Percentiles rank a stretch among this genome's conserved stretches.
These are phyloP conservation scores for Linderniella brevidens DNA, from an alignment of 257 asterid species.

Conservation along the genomic window DNA sequence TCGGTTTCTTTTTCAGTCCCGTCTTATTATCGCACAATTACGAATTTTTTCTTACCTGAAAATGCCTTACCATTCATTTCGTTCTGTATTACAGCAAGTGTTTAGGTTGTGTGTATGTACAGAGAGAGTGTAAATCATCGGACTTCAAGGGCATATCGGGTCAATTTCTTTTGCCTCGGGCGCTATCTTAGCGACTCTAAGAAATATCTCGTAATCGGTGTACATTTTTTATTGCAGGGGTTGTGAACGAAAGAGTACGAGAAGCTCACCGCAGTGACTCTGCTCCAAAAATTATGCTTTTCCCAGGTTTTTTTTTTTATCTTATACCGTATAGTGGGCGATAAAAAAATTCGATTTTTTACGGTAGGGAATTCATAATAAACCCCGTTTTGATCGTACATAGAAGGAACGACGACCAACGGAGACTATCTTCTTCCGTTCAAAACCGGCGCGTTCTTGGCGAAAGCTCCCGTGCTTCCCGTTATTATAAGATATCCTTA, in stretches of 20 bases:
- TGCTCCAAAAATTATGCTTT: slow-evolving; percentile 89
- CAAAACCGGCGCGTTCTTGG: slow-evolving; percentile 88
- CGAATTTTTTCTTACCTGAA: not conserved
- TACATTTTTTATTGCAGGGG: slow-evolving; percentile 30
- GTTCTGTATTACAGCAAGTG: slow-evolving; percentile 54
- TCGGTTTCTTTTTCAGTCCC: slow-evolving; percentile 20
- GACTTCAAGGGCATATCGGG: slow-evolving; percentile 95
- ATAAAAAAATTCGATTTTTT: not conserved
- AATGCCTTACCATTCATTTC: no score
- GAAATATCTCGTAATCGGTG: not conserved
- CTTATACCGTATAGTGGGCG: not conserved
- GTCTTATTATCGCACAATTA: not conserved
- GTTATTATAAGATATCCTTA: slow-evolving; percentile 84
- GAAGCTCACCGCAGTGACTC: slow-evolving; percentile 62
- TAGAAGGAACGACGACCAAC: slow-evolving; percentile 98
- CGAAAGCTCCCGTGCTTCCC: slow-evolving; percentile 82
- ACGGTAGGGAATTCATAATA: not conserved
- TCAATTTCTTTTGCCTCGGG: slow-evolving; percentile 9
- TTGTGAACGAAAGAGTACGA: slow-evolving; percentile 69
- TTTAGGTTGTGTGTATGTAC: slow-evolving; percentile 93
- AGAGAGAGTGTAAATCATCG: slow-evolving; percentile 71
- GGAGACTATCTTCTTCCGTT: slow-evolving; percentile 89
- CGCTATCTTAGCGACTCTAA: no score
- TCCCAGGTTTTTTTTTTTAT: slow-evolving; percentile 51
- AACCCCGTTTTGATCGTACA: slow-evolving; percentile 7